Conservation (phyloP, 306 rosid genomes). For the Boehmeria nivea region DNA sequence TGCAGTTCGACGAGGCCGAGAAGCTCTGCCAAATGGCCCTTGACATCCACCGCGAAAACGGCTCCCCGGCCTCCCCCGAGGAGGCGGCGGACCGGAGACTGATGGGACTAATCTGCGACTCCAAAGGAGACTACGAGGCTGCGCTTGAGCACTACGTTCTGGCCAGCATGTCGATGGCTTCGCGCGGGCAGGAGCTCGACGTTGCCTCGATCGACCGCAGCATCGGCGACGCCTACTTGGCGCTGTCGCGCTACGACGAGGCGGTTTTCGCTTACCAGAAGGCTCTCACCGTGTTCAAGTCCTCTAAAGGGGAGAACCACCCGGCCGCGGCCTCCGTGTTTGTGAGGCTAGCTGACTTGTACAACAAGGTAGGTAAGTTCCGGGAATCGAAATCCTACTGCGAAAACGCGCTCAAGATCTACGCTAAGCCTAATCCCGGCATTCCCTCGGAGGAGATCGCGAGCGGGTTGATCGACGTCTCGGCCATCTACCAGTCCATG, state of each 20-base stretch:
- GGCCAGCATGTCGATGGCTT: conserved; percentile 74
- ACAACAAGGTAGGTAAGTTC: conserved; percentile 72
- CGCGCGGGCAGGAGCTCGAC: conserved; percentile 51
- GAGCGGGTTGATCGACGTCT: conserved; percentile 67
- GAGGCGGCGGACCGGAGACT: conserved; percentile 81
- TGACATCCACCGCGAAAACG: conserved; percentile 57
- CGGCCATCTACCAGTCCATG: conserved; percentile 77
- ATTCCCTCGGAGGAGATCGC: conserved; percentile 69
- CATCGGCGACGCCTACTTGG: conserved; percentile 70
- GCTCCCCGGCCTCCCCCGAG: conserved; percentile 53
- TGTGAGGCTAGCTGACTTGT: conserved; percentile 71
- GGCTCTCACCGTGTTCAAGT: conserved; percentile 60
- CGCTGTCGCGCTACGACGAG: conserved; percentile 73
- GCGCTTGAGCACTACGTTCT: conserved; percentile 78
- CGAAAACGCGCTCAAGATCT: conserved; percentile 65
- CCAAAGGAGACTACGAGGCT: conserved; percentile 79
- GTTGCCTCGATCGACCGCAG: conserved; percentile 72
- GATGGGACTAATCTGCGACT: conserved; percentile 77
- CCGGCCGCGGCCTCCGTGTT: conserved; percentile 72
- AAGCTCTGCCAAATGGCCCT: conserved; percentile 69
- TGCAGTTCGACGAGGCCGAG: conserved; percentile 82
- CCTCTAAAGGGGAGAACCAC: conserved; percentile 67
- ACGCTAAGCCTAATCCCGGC: conserved; percentile 50
- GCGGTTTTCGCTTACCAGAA: conserved; percentile 73
- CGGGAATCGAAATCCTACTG: conserved; percentile 73